Conservation (phyloP, 1,284 basidiomycete species). For the Cryptococcus neoformans region DNA sequence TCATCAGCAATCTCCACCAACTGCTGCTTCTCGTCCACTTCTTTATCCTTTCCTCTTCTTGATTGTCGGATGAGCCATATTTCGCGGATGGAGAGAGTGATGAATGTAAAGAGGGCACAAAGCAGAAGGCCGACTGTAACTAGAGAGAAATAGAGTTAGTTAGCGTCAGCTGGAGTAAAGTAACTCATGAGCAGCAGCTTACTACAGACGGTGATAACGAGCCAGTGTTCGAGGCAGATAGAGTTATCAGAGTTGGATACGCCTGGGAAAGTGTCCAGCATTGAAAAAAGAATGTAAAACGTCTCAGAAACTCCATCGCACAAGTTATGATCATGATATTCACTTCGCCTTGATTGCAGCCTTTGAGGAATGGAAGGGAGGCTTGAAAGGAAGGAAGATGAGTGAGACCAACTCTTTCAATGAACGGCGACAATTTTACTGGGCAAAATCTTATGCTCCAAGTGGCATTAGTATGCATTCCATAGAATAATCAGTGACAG, state of each 20-base stretch:
- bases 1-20: slow-evolving; percentile 4
- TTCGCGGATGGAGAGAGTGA: slow-evolving; percentile 6
- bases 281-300: not conserved
- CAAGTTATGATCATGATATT: too few relatives aligned
- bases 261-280: not conserved
- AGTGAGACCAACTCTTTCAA: too few relatives aligned
- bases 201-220: not conserved
- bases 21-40: slow-evolving; percentile 5
- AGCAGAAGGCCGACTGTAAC: not conserved
- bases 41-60: not conserved
- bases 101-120: not conserved
- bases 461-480: too few relatives aligned
- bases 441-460: too few relatives aligned
- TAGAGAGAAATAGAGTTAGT: not conserved
- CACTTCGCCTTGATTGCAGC: too few relatives aligned
- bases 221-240: not conserved
- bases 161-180: not conserved
- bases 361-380: too few relatives aligned
- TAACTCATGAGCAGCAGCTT: not conserved
- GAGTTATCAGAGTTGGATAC: not conserved
- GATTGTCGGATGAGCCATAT: slow-evolving; percentile 3
- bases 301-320: too few relatives aligned
- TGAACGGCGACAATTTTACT: too few relatives aligned
- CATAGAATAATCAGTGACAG: too few relatives aligned
- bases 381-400: too few relatives aligned